Conservation (phyloP, 2,329 filamentous ascomycete species). For the Aspergillus tamarii region DNA sequence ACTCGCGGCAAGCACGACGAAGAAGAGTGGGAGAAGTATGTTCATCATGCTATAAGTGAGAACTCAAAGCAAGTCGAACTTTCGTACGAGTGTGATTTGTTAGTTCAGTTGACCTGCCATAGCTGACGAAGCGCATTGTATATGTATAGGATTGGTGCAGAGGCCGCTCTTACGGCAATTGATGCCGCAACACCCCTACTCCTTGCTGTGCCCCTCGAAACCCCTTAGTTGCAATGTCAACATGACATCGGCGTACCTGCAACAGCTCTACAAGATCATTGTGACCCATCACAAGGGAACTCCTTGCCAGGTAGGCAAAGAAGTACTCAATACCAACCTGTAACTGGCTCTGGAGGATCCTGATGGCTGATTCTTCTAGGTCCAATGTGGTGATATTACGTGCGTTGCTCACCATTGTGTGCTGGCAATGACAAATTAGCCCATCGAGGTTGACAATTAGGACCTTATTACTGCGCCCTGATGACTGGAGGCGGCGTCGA, state of each 20-base stretch:
- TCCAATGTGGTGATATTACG: neutral
- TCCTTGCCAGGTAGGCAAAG: neutral
- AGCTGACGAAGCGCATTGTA: neutral
- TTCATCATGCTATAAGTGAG: neutral
- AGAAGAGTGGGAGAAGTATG: neutral
- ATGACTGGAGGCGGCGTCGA: neutral
- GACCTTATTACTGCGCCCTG: neutral
- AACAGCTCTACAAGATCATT: neutral
- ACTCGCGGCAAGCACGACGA: neutral
- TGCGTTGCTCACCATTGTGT: neutral
- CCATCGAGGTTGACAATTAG: neutral
- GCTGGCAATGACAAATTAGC: neutral
- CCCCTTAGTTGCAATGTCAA: neutral
- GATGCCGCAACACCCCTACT: accelerated
- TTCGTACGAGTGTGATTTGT: neutral
- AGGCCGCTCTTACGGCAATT: neutral
- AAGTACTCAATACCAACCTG: neutral
- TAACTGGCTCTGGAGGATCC: neutral
- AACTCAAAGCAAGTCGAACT: neutral
- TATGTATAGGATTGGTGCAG: neutral
- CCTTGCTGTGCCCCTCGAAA: neutral
- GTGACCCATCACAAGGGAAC: neutral
- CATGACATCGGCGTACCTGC: neutral
- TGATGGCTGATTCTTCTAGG: neutral
- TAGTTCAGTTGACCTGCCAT: neutral